These are phyloP conservation scores for Omphalotus olearius DNA, from an alignment of 1,284 basidiomycete genomes.

Conservation along the genomic window DNA sequence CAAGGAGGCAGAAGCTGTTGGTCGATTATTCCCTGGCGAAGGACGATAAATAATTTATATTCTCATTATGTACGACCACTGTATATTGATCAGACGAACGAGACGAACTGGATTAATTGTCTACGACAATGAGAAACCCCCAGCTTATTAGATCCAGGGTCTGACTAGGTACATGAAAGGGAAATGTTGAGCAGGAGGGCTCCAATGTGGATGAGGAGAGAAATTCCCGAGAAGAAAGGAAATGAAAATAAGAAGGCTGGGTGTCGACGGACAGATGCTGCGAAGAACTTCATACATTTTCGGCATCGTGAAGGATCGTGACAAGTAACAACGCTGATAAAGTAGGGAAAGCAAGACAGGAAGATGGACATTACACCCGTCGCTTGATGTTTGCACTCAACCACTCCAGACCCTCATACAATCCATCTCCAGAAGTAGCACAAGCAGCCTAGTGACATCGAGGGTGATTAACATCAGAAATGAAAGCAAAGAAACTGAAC, in stretches of 20 bases:
- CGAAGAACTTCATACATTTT: slow-evolving; percentile 38
- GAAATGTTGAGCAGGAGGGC: slow-evolving; percentile 8
- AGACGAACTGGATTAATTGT: slow-evolving; percentile 5
- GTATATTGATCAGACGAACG: slow-evolving; percentile 5
- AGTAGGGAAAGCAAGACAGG: slow-evolving; percentile 37
- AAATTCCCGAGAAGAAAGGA: slow-evolving; percentile 20
- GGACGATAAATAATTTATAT: slow-evolving; percentile 32
- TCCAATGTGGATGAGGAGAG: slow-evolving; percentile 5
- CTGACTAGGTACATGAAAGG: slow-evolving; percentile 11
- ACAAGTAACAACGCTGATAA: slow-evolving; percentile 43
- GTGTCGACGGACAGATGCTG: slow-evolving; percentile 26
- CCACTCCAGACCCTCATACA: slow-evolving; percentile 99
- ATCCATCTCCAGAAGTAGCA: slow-evolving; percentile 97
- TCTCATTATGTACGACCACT: slow-evolving; percentile 8
- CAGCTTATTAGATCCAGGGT: slow-evolving; percentile 7
- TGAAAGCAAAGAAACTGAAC: slow-evolving; percentile 23
- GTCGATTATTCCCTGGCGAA: slow-evolving; percentile 65
- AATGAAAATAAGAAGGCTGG: slow-evolving; percentile 28
- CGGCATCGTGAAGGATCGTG: slow-evolving; percentile 44
- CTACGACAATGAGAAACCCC: slow-evolving; percentile 12
- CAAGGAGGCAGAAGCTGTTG: slow-evolving; percentile 77
- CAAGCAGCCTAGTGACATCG: slow-evolving; percentile 75
- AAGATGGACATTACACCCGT: slow-evolving; percentile 53
- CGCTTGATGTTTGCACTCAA: slow-evolving; percentile 87
- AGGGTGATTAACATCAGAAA: slow-evolving; percentile 16